Evolutionary conservation across 2,329 filamentous ascomycete genomes (phyloP).

Genomic region (Aulographum hederae): DNA sequence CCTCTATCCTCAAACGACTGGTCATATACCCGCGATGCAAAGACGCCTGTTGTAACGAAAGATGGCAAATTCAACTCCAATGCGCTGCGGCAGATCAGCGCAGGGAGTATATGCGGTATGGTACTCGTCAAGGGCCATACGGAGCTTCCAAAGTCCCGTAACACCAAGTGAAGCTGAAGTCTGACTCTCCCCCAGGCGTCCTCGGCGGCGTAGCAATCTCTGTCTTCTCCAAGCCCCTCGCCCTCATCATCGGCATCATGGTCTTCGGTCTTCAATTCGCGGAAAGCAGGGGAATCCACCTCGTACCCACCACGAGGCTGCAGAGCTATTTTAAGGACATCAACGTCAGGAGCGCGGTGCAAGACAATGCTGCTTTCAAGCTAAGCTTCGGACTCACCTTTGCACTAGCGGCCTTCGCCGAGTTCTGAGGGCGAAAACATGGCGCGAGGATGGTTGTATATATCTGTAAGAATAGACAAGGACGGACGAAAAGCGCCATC

Average conservation of each 20-base stretch:
- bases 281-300: slow-evolving; percentile 31
- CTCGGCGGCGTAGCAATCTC: slow-evolving; percentile 46
- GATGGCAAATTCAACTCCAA: background rate
- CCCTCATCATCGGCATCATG: slow-evolving; percentile 45
- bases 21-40: background rate
- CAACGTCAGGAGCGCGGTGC: slow-evolving; percentile 31
- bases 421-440: slow-evolving; percentile 28
- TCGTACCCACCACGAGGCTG: slow-evolving; percentile 28
- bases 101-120: too few relatives aligned
- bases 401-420: slow-evolving; percentile 47
- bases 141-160: too few relatives aligned
- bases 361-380: slow-evolving; percentile 45
- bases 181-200: slow-evolving; percentile 29
- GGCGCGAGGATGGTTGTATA: too few relatives aligned
- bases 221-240: slow-evolving; percentile 52
- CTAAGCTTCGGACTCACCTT: slow-evolving; percentile 56
- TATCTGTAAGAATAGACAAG: too few relatives aligned
- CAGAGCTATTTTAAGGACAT: slow-evolving; percentile 32
- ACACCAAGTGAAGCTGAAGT: too few relatives aligned
- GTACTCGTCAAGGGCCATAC: too few relatives aligned
- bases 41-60: background rate
- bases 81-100: background rate
- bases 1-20: background rate
- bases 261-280: slow-evolving; percentile 42
- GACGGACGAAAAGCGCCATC: too few relatives aligned